These are phyloP conservation scores for Osmozyma mogii DNA, from an alignment of 805 yeast species.

Conservation along the genomic window DNA sequence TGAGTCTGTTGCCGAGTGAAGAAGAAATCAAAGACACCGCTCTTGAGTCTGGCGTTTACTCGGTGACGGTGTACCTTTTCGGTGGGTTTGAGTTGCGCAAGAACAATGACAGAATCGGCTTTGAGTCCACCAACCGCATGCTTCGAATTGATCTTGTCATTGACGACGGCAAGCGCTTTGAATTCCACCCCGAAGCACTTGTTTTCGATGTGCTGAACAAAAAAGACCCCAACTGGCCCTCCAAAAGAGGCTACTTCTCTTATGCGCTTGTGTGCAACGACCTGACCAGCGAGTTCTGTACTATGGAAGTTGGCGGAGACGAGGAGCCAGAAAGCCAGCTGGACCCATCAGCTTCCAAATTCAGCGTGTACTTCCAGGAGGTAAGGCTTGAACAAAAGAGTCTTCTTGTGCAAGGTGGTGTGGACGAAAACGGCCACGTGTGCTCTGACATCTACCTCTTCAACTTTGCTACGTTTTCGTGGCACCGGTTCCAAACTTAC, in stretches of 20 bases:
- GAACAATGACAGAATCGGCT: constrained; percentile 11
- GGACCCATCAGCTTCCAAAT: constrained; percentile 2
- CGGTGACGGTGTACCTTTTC: constrained; percentile 26
- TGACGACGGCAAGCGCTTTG: constrained; percentile 9
- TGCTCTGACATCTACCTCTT: constrained; percentile 29
- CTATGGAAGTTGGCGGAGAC: background rate
- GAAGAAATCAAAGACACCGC: constrained; percentile 5
- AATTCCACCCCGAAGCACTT: constrained; percentile 16
- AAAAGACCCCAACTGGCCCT: constrained; percentile 18
- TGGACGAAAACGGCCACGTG: constrained; percentile 19
- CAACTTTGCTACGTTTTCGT: constrained; percentile 24
- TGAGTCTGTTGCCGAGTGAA: constrained; percentile 1
- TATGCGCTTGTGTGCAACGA: constrained; percentile 20
- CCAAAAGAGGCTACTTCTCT: constrained; percentile 35
- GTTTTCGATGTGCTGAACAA: constrained; percentile 7
- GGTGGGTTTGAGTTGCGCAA: constrained; percentile 27
- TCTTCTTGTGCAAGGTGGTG: constrained; percentile 35
- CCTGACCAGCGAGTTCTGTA: constrained; percentile 1
- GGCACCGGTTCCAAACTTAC: constrained; percentile 27
- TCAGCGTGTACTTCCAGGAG: no score
- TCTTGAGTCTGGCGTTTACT: constrained; percentile 11
- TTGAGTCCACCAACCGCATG: constrained; percentile 26
- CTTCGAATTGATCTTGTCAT: constrained; percentile 27
- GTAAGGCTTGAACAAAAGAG: constrained; percentile 23
- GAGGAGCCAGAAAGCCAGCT: constrained; percentile 2